Evolutionary conservation across 768 basidiomycete genomes (phyloP), one percentile per base, ranked within the genome.

Genomic region (Boletus subparvulus): DNA sequence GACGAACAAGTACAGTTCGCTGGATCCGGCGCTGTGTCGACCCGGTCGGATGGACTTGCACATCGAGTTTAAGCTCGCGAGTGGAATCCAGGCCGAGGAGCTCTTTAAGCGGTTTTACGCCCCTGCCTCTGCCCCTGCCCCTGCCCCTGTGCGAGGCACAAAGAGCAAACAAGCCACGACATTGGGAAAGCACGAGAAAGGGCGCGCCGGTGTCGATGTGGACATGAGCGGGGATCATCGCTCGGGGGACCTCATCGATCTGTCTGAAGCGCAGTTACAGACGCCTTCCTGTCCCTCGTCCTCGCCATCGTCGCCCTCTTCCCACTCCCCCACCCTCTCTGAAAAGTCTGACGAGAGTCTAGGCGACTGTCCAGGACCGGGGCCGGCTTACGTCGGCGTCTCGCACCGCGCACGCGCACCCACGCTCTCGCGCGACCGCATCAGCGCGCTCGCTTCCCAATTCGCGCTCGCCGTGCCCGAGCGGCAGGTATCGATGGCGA

Each of bases 21-120:
- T 93, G 28, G 90, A 92, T 62, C 78, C 87, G 3, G 91, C 90
- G 2, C 78, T 92, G 26, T 82, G 80, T 63, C 83, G 90, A 42
- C 86, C 90, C 1, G 90, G 91, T 26, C 84, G 90, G 13, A 86
- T 92, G 83, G 90, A 92, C 66, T 65, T 91, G 19, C 87, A 90
- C 61, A 74, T 92, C 55, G 85, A 90, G 65, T 92, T 91, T 73
- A 82, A 81, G 64, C 77, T 84, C n/a, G 86, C 90, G 14, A 88
- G 85, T 66, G 78, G 74, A 55, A 83, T 79, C 71, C 90, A 92
- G 61, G 85, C 84, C 3, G 70, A 71, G 36, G 83, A 85, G 63
- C 74, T 92, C 8, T 92, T 84, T 70, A 79, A 74, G 33, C 77
- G 80, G 53, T 92, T 92, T 74, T 92, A 85, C 65, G 73, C 83